Percentiles rank a stretch among this genome's conserved stretches.
Evolutionary conservation across 192 early-diverging fungal species (phyloP).

Genomic region (Coemansia sp.): DNA sequence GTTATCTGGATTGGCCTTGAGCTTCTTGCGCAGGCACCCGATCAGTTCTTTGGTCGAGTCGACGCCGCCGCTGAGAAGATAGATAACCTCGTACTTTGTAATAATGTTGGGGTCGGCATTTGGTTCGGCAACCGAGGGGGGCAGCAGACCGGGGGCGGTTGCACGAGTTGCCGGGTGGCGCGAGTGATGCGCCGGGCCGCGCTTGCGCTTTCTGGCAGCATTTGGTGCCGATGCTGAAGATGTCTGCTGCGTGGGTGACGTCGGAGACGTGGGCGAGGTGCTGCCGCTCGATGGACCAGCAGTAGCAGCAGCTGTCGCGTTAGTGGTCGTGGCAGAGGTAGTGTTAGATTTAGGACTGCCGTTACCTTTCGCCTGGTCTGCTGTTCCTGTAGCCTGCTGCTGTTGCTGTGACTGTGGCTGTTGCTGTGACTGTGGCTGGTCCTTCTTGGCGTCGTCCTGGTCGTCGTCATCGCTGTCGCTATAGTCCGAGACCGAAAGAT

Average conservation of each 20-base stretch:
- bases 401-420: slow-evolving; percentile 13
- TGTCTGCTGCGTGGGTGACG: background rate
- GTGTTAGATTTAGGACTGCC: background rate
- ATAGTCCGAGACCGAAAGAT: slow-evolving; percentile 37
- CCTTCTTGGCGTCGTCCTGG: slow-evolving; percentile 11
- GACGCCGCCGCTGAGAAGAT: slow-evolving; percentile 55
- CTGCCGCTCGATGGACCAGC: background rate
- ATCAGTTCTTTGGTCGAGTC: slow-evolving; percentile 67
- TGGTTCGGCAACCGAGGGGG: slow-evolving; percentile 6
- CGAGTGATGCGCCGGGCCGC: slow-evolving; percentile 1
- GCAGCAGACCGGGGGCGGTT: too few relatives aligned
- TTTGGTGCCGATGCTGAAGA: slow-evolving; percentile 8
- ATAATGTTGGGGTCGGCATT: slow-evolving; percentile 50
- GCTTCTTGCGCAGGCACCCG: slow-evolving; percentile 58
- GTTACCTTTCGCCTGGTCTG: slow-evolving; percentile 5
- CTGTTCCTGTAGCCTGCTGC: background rate
- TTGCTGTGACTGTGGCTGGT: slow-evolving; percentile 10
- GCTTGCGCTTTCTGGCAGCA: slow-evolving; percentile 51
- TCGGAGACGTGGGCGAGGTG: background rate
- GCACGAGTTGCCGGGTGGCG: too few relatives aligned
- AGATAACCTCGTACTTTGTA: slow-evolving; percentile 66
- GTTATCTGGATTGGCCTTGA: slow-evolving; percentile 56
- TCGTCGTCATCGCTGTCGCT: slow-evolving; percentile 37
- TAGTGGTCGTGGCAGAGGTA: background rate
- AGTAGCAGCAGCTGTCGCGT: background rate